These are phyloP conservation scores for Hirsutella rhossiliensis DNA, from an alignment of 2,329 filamentous ascomycete genomes.

Conservation along the genomic window DNA sequence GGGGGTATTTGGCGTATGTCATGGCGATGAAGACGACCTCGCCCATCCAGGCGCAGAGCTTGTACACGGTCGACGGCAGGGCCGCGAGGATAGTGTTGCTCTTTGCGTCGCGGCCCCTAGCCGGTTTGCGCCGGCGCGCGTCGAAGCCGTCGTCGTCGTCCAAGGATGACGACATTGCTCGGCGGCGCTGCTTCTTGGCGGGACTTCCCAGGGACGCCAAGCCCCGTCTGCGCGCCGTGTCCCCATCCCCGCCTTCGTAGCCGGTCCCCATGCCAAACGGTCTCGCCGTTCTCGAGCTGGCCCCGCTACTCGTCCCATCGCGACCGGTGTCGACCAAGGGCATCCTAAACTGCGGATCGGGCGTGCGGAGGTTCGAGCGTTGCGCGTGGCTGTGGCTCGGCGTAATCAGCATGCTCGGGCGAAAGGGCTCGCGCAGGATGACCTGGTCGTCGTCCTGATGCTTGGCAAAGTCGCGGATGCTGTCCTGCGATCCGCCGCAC, in stretches of 20 bases:
- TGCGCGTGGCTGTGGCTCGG: conserved; percentile 12
- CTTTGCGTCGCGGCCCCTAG: neutral
- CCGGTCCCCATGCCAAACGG: conserved; percentile 8
- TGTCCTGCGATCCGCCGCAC: conserved; percentile 39
- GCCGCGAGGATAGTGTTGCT: conserved; percentile 19
- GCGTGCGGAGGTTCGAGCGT: conserved; percentile 21
- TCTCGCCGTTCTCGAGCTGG: conserved; percentile 18
- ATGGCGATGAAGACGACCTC: conserved; percentile 48
- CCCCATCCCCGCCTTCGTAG: conserved; percentile 12
- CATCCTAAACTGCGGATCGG: conserved; percentile 42
- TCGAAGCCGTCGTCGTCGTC: conserved; percentile 6
- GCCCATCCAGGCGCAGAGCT: conserved; percentile 34
- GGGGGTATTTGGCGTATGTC: conserved; percentile 48
- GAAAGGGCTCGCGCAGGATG: conserved; percentile 42
- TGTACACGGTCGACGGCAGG: conserved; percentile 25
- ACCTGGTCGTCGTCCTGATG: conserved; percentile 43
- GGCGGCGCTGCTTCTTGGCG: conserved; percentile 9
- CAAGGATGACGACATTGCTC: conserved; percentile 4
- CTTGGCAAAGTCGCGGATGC: conserved; percentile 39
- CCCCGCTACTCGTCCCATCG: conserved; percentile 10
- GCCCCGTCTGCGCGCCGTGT: conserved; percentile 15
- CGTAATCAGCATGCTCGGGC: conserved; percentile 36
- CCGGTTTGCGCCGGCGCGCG: neutral
- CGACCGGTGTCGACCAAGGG: conserved; percentile 31
- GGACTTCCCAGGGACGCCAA: conserved; percentile 10